phyloP scores from a whole-genome alignment of 352 stramenopile genomes.

The Globisporangium uncinulatum region DNA sequence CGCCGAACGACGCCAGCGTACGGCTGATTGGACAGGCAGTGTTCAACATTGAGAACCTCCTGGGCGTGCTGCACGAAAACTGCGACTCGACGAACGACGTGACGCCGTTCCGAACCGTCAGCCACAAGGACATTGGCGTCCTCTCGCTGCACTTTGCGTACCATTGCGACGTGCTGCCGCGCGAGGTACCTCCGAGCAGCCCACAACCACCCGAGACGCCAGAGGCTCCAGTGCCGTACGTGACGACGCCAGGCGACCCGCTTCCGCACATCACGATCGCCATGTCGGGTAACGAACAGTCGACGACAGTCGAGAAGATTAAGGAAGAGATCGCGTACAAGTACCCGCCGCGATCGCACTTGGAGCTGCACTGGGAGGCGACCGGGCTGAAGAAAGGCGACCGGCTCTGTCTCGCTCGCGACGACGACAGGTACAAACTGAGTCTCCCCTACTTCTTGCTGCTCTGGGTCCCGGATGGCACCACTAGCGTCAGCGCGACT shows the following conservation, averaged over 20 bases:
- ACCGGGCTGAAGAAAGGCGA: conserved; percentile 20
- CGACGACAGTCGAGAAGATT: conserved; percentile 1
- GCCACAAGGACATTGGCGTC: conserved; percentile 31
- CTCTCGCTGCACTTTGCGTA: conserved; percentile 40
- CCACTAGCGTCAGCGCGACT: not conserved
- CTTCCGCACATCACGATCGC: conserved; percentile 22
- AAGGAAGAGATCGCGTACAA: conserved; percentile 19
- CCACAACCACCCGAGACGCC: too few species aligned
- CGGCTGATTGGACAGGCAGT: conserved; percentile 39
- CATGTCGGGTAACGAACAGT: conserved; percentile 27
- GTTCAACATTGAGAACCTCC: conserved; percentile 33
- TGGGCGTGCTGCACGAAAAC: conserved; percentile 43
- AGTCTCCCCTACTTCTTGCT: conserved; percentile 37
- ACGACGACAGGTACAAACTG: conserved; percentile 33
- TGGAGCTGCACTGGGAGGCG: conserved; percentile 37
- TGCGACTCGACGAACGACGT: conserved; percentile 35
- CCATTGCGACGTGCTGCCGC: conserved; percentile 34
- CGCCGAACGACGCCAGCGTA: conserved; percentile 1
- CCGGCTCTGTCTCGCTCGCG: conserved; percentile 36
- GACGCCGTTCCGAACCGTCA: conserved; percentile 25
- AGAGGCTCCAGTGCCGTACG: too few species aligned
- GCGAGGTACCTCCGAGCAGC: conserved; percentile 5
- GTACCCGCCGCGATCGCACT: conserved; percentile 32
- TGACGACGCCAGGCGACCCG: not conserved
- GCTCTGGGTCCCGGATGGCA: conserved; percentile 23